Evolutionary conservation across 228 moss, liverwort and hornwort genomes (phyloP), one percentile per base, ranked within the genome.

Genomic region (Sphagnum magellanicum): DNA sequence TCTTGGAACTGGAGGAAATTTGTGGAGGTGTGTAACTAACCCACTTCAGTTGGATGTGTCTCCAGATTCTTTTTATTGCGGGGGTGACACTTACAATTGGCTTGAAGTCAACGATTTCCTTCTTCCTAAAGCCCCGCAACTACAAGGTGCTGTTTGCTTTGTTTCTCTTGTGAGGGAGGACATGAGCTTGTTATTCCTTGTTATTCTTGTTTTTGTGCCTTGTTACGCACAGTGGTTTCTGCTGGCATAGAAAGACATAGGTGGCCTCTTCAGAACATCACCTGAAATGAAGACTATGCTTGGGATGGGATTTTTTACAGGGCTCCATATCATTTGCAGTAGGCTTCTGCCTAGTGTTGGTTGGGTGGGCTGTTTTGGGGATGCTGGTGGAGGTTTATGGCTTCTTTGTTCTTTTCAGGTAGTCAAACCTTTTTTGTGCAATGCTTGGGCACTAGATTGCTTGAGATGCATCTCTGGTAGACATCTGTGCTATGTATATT

Each of bases 91-190:
- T 98, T 49, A 93, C 97, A 50, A 98, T 98, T 67, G 97, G 97
- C 70, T 74, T 88, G 32, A 98, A 91, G 79, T 93, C 91, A 68
- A 92, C 97, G 4, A 76, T 92, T 5, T 88, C 93, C 8, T 98
- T 98, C 51, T 98, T 98, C 72, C 79, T 93, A 64, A 98, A 98
- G 78, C 91, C 88, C 71, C 97, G 97, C 72, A 98, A 98, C 75
- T 98, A 93, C 58, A 98, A 92, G 94, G 94, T 94, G 67, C 48
- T 67, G 17, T n/a, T 48, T 61, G 15, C 16, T 50, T 12, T 46
- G 6, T 13, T 64, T 47, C 14, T 17, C 49, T n/a, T 9, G 12
- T 50, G 48, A 13, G 17, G 8, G 1, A 12, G 32, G 47, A 67
- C 5, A 65, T 16, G 64, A 12, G 16, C n/a, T 12, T 65, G 64